A percentile compares a stretch with the other conserved stretches of the same genome.
Conservation (phyloP, 768 basidiomycete genomes). For the Rhizopogon vulgaris region DNA sequence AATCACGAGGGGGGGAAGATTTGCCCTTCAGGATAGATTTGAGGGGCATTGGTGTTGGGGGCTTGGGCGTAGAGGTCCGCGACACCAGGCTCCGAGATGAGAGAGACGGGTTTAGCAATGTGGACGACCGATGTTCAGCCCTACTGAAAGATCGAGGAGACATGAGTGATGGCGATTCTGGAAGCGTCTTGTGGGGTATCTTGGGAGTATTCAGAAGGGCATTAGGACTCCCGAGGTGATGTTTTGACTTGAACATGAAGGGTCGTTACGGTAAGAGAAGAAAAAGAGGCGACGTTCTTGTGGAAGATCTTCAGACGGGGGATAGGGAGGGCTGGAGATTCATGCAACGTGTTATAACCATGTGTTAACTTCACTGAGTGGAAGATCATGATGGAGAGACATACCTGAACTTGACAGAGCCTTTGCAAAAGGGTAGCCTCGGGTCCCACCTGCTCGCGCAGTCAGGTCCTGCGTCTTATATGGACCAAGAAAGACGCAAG, state of each 20-base stretch:
- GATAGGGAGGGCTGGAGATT: constrained; percentile 9
- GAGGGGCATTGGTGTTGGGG: constrained; percentile 10
- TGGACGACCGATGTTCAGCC: background rate
- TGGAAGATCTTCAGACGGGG: constrained; percentile 8
- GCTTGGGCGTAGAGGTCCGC: background rate
- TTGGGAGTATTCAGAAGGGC: background rate
- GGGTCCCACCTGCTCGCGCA: constrained; percentile 21
- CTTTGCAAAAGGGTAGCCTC: constrained; percentile 9
- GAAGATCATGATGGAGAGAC: constrained; percentile 1
- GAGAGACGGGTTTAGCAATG: background rate
- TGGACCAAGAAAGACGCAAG: constrained; percentile 9
- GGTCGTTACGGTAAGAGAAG: background rate
- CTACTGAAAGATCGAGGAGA: background rate
- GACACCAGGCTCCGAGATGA: background rate
- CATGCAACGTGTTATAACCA: background rate
- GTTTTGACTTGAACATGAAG: background rate
- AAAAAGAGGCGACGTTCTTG: constrained; percentile 15
- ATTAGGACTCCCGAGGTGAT: constrained; percentile 1
- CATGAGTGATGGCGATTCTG: background rate
- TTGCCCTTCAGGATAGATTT: constrained; percentile 26
- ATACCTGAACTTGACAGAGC: constrained; percentile 10
- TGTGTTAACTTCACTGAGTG: background rate
- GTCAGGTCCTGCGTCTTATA: constrained; percentile 15
- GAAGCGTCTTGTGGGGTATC: background rate
- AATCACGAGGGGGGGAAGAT: constrained; percentile 11